These are phyloP conservation scores for Eremochloa ophiuroides DNA, from an alignment of 176 grass and related monocot genomes.

Conservation along the genomic window DNA sequence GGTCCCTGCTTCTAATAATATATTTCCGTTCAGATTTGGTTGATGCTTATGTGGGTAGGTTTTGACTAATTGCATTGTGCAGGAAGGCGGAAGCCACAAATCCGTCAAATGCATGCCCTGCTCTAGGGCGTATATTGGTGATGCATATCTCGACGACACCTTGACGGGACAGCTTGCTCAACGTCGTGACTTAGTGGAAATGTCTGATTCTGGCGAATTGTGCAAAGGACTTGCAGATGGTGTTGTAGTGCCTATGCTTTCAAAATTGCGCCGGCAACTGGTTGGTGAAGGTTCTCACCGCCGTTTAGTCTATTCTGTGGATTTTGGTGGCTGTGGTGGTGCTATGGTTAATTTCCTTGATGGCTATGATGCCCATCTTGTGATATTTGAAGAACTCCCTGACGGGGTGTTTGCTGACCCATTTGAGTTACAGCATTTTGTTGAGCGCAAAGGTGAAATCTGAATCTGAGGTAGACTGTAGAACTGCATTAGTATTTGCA, in stretches of 20 bases:
- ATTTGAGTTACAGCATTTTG: slow-evolving; percentile 87
- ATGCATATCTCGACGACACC: background rate
- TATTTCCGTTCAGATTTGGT: background rate
- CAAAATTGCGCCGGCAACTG: slow-evolving; percentile 38
- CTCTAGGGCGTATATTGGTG: slow-evolving; percentile 33
- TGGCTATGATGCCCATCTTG: slow-evolving; percentile 45
- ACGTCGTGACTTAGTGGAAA: slow-evolving; percentile 11
- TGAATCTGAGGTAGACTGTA: background rate
- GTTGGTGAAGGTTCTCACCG: slow-evolving; percentile 87
- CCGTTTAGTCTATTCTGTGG: slow-evolving; percentile 52
- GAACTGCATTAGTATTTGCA: background rate
- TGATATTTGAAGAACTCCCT: slow-evolving; percentile 69
- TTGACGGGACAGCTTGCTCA: background rate
- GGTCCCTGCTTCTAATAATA: background rate
- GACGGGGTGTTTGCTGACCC: slow-evolving; percentile 78
- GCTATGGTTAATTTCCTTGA: slow-evolving; percentile 36
- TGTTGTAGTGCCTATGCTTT: slow-evolving; percentile 20
- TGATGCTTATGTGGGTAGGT: background rate
- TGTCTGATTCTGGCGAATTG: slow-evolving; percentile 15
- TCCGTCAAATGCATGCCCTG: slow-evolving; percentile 38
- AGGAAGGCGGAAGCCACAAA: slow-evolving; percentile 16
- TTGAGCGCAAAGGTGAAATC: slow-evolving; percentile 52
- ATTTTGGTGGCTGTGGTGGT: slow-evolving; percentile 33
- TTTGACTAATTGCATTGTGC: slow-evolving; percentile 13
- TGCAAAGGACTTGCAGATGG: slow-evolving; percentile 37